phyloP scores from a whole-genome alignment of 2,329 filamentous ascomycete species.

The Trichoderma hamatum region DNA sequence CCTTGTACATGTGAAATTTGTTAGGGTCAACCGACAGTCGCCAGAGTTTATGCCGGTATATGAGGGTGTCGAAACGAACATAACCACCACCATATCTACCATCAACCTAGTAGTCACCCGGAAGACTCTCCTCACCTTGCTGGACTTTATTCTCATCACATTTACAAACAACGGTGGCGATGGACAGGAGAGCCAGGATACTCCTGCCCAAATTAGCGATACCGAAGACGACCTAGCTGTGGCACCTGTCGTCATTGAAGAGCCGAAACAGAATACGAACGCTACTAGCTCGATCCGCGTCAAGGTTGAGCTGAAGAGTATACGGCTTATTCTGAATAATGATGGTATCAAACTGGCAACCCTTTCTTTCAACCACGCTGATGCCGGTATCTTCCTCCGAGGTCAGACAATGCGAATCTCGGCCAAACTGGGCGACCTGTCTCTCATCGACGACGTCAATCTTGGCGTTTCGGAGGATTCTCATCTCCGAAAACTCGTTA shows the following conservation, averaged over 20 bases:
- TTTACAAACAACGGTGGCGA: constrained; percentile 69
- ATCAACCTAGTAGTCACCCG: constrained; percentile 95
- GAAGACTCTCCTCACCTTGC: constrained; percentile 84
- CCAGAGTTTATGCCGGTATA: constrained; percentile 92
- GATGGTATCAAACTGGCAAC: constrained; percentile 95
- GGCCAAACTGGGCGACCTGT: constrained; percentile 83
- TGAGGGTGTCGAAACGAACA: constrained; percentile 89
- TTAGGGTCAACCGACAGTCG: constrained; percentile 85
- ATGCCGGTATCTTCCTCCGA: constrained; percentile 85
- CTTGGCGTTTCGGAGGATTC: constrained; percentile 82
- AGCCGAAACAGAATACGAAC: constrained; percentile 40
- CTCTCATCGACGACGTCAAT: constrained; percentile 90
- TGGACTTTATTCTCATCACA: constrained; percentile 92
- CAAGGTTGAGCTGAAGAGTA: constrained; percentile 90
- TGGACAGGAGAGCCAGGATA: constrained; percentile 41
- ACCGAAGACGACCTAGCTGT: constrained; percentile 43
- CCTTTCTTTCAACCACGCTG: constrained; percentile 86
- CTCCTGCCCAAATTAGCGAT: constrained; percentile 39
- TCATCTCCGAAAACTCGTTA: constrained; percentile 80
- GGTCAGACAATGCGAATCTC: constrained; percentile 86
- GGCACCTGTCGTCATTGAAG: constrained; percentile 41
- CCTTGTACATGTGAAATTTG: constrained; percentile 85
- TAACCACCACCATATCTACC: constrained; percentile 88
- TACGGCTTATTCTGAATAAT: constrained; percentile 93
- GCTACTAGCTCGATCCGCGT: constrained; percentile 79